Evolutionary conservation across 2,329 filamentous ascomycete genomes (phyloP).

Genomic region (Alternaria incomplexa): DNA sequence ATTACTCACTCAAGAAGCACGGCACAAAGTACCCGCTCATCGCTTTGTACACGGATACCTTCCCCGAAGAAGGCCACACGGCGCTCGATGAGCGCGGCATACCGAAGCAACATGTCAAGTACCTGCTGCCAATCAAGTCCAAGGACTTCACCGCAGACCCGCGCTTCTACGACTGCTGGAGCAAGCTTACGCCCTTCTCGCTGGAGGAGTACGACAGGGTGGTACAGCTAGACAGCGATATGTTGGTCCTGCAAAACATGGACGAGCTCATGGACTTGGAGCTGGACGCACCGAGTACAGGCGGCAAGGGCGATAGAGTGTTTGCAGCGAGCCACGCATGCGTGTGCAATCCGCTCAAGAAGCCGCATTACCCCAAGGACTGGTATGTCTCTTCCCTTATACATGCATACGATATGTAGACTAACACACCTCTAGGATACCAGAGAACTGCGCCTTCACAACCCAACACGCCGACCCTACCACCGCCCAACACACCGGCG

Average conservation of each 20-base stretch:
- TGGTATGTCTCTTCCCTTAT: conserved; percentile 58
- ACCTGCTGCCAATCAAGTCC: conserved; percentile 69
- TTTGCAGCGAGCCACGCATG: conserved; percentile 87
- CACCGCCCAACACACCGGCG: conserved; percentile 59
- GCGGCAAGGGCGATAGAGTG: conserved; percentile 65
- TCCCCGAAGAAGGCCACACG: conserved; percentile 70
- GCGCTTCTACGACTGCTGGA: conserved; percentile 90
- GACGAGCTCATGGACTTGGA: conserved; percentile 88
- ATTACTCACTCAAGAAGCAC: conserved; percentile 73
- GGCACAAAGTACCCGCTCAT: conserved; percentile 77
- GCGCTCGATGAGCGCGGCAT: conserved; percentile 75
- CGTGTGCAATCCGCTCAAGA: conserved; percentile 81
- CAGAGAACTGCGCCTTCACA: conserved; percentile 67
- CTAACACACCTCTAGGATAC: conserved; percentile 46
- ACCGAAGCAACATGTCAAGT: conserved; percentile 71
- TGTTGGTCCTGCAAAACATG: conserved; percentile 85
- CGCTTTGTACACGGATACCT: conserved; percentile 80
- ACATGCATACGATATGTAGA: background rate
- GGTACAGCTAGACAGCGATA: conserved; percentile 86
- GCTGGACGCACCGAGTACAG: conserved; percentile 65
- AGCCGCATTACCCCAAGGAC: conserved; percentile 76
- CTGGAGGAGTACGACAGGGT: conserved; percentile 78
- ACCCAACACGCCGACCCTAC: conserved; percentile 60
- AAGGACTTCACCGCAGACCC: conserved; percentile 77
- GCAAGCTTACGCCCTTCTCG: conserved; percentile 80